These are phyloP conservation scores for Xerocomellus intermedius DNA, from an alignment of 768 basidiomycete genomes.

Conservation along the genomic window DNA sequence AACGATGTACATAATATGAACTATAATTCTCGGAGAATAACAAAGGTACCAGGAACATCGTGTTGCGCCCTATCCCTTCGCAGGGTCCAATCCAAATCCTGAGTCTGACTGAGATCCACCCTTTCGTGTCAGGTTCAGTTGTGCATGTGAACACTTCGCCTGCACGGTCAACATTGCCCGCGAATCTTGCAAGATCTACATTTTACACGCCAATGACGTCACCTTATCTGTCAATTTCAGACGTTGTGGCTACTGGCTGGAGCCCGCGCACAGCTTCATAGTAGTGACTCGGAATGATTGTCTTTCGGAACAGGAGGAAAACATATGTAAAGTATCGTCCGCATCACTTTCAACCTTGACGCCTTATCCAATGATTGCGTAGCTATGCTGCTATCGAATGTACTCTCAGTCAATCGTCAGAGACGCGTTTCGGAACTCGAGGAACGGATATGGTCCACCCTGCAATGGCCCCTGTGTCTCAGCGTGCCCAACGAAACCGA, in stretches of 20 bases:
- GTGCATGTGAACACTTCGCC: too few species aligned
- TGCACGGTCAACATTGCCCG: conserved; percentile 1
- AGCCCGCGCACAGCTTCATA: background rate
- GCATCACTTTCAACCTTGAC: background rate
- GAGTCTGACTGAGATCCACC: background rate
- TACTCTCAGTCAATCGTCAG: conserved; percentile 17
- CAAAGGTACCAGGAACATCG: conserved; percentile 1
- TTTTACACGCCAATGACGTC: background rate
- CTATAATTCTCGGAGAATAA: background rate
- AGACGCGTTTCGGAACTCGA: conserved; percentile 29
- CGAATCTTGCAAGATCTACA: background rate
- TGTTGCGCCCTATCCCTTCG: background rate
- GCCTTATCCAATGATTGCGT: background rate
- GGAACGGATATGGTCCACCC: conserved; percentile 25
- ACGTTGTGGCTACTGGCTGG: background rate
- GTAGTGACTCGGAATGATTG: too few species aligned
- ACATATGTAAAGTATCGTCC: background rate
- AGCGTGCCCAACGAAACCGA: background rate
- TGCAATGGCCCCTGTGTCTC: background rate
- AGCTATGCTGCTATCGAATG: background rate
- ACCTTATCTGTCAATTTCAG: too few species aligned
- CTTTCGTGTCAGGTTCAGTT: too few species aligned
- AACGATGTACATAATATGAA: too few species aligned
- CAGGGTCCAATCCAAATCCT: background rate
- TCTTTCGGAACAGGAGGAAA: background rate